These are phyloP conservation scores for Cyclostephanos tholiformis DNA, from an alignment of 108 stramenopile species.

Conservation along the genomic window DNA sequence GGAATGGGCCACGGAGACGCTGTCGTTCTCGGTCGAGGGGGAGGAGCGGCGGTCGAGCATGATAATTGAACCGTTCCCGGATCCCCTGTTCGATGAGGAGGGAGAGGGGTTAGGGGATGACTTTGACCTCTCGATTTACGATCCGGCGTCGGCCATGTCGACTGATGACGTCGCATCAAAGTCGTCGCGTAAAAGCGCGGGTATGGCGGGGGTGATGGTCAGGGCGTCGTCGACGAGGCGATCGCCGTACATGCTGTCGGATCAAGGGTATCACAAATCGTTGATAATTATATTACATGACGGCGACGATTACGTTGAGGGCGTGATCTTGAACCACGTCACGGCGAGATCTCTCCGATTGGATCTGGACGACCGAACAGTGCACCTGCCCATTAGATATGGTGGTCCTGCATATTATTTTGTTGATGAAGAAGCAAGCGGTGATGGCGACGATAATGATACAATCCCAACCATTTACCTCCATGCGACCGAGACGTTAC, in stretches of 20 bases:
- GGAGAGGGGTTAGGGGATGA: neutral
- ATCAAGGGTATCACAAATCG: constrained; percentile 70
- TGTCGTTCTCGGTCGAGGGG: constrained; percentile 29
- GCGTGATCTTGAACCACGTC: constrained; percentile 59
- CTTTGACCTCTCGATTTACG: constrained; percentile 34
- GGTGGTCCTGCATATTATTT: constrained; percentile 51
- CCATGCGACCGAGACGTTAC: constrained; percentile 39
- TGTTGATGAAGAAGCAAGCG: constrained; percentile 28
- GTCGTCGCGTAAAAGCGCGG: neutral
- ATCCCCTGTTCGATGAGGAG: constrained; percentile 14
- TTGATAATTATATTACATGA: constrained; percentile 60
- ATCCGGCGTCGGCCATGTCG: constrained; percentile 40
- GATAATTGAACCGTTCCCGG: constrained; percentile 13
- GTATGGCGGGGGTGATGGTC: constrained; percentile 53
- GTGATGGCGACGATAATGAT: constrained; percentile 19
- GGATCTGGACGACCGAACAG: constrained; percentile 21
- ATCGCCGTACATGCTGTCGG: constrained; percentile 58
- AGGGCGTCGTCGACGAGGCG: constrained; percentile 59
- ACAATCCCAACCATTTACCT: constrained; percentile 44
- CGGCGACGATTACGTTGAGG: constrained; percentile 53
- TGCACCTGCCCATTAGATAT: constrained; percentile 53
- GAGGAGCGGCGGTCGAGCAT: constrained; percentile 14
- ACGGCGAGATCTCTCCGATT: constrained; percentile 38
- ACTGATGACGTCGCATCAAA: neutral
- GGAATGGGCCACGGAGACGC: constrained; percentile 44